Percentiles rank a stretch among this genome's conserved stretches.
phyloP scores from a whole-genome alignment of 2,329 filamentous ascomycete species.

The Colletotrichum simmondsii region DNA sequence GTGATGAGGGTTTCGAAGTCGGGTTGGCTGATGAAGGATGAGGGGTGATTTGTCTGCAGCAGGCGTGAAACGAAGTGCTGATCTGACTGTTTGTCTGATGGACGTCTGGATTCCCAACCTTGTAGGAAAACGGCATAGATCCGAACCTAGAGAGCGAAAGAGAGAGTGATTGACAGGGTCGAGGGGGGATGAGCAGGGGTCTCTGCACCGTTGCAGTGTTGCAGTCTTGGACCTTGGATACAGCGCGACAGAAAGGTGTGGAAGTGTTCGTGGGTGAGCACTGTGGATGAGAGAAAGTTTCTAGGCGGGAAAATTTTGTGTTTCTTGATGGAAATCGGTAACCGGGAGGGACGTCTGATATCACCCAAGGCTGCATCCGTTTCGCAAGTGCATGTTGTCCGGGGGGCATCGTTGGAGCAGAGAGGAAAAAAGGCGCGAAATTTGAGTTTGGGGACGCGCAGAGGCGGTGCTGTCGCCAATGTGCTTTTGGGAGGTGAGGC shows the following conservation, averaged over 20 bases:
- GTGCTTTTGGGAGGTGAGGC: conserved; percentile 4
- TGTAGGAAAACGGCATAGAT: conserved; percentile 1
- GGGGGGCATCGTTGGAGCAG: conserved; percentile 25
- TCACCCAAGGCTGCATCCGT: conserved; percentile 21
- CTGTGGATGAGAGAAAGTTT: conserved; percentile 10
- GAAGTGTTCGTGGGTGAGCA: not conserved
- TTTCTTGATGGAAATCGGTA: conserved; percentile 4
- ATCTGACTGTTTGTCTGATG: conserved; percentile 23
- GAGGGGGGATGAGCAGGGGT: not conserved
- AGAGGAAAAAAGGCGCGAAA: not conserved
- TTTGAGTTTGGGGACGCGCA: conserved; percentile 19
- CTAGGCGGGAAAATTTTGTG: not conserved
- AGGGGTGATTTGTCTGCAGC: conserved; percentile 27
- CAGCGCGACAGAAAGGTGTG: not conserved
- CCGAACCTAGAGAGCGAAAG: conserved; percentile 10
- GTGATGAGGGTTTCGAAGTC: conserved; percentile 5
- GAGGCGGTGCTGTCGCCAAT: conserved; percentile 6
- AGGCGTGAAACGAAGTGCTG: conserved; percentile 28
- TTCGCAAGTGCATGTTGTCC: conserved; percentile 11
- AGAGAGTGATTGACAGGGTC: not conserved
- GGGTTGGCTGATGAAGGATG: not conserved
- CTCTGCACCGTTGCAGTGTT: too few relatives aligned
- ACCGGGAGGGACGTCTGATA: not conserved
- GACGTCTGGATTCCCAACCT: conserved; percentile 9
- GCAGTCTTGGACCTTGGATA: too few relatives aligned